These are phyloP conservation scores for Gentiana straminea DNA, from an alignment of 257 asterid species.

Conservation along the genomic window DNA sequence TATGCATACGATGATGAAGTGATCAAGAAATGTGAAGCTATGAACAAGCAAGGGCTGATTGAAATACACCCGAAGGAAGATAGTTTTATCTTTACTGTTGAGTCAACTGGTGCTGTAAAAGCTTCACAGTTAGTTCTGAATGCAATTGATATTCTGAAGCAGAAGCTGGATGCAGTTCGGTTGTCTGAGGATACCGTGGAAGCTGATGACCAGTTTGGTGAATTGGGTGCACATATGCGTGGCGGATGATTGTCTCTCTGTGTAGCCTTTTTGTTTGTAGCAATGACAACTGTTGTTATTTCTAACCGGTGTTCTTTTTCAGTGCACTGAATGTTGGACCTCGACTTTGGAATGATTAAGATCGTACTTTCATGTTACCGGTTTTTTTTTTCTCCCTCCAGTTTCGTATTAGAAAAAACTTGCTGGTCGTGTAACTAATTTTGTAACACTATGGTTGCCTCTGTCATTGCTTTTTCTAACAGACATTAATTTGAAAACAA, in stretches of 20 bases:
- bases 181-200: constrained; percentile 92
- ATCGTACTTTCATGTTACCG: too few species aligned
- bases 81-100: constrained; percentile 83
- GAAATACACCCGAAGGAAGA: constrained; percentile 88
- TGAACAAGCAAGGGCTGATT: constrained; percentile 74
- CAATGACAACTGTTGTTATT: too few species aligned
- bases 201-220: constrained; percentile 97
- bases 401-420: too few species aligned
- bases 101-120: constrained; percentile 84
- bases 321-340: too few species aligned
- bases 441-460: too few species aligned
- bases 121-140: constrained; percentile 80
- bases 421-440: too few species aligned
- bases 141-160: constrained; percentile 83
- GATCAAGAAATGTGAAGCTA: constrained; percentile 80
- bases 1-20: constrained; percentile 93
- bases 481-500: too few species aligned
- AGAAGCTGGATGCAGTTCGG: constrained; percentile 89
- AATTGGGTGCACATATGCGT: constrained; percentile 98
- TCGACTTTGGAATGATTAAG: neutral
- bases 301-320: too few species aligned
- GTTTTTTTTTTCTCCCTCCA: too few species aligned
- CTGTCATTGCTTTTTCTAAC: too few species aligned
- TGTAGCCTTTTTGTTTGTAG: too few species aligned
- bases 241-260: constrained; percentile 47